Evolutionary conservation across 2,329 filamentous ascomycete species (phyloP), one percentile per base, ranked within the genome.

Genomic region (Fusarium chaquense): DNA sequence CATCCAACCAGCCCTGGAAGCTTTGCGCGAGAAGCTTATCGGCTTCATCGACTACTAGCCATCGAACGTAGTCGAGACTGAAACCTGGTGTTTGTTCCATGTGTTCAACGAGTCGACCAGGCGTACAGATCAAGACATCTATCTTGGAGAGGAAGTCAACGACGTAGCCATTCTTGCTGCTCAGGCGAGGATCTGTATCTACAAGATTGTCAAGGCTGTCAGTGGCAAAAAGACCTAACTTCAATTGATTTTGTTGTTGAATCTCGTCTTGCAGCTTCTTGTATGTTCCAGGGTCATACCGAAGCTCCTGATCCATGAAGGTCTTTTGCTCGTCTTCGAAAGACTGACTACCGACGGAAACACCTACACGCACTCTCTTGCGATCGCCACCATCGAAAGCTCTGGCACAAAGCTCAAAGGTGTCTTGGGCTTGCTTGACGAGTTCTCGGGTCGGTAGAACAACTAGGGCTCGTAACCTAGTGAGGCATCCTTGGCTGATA

Each of bases 1-100:
- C 82, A 41, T 90, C 88, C 5, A 97, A 84, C 94, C 94, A 98
- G 74, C 95, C 92, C 77, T 98, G 94, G 79, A 96, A 98, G 75
- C 92, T 94, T 78, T 98, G 93, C 44, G 94, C 91, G 8, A 98
- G 86, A 15, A 98, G 83, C 76, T 96, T 93, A 79, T 98, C 95
- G 13, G 95, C 96, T 80, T 98, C 95, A 74, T 98, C 95, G 46
- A 98, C 91, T 4, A 98, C 88, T 1, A 98, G 84, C 94, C 94
- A 98, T 65, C 92, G 88, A 6, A 98, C 84, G 76, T 92, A 86
- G 59, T 91, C 87, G 24, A 98, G 83, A 0, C 85, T 88, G 77
- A 98, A 98, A 0, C 93, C 94, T 5, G 89, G 88, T 0, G 95
- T 98, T 63, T 90, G 90, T 68, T 91, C 90, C 52, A 98, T 86